phyloP scores from a whole-genome alignment of 495 filamentous ascomycete genomes.

The Penicillium cinerascens region DNA sequence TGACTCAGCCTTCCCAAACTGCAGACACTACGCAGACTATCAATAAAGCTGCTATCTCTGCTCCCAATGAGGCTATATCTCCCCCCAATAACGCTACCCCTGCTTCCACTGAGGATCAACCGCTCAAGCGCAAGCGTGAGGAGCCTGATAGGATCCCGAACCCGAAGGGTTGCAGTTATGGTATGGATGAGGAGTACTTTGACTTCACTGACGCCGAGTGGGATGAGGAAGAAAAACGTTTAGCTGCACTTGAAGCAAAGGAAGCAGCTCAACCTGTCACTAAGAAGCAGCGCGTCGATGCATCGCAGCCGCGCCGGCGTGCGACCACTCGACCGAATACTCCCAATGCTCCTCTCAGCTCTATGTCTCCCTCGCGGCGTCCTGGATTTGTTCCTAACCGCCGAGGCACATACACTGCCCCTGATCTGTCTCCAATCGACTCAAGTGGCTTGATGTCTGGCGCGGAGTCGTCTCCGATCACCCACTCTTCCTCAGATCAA shows the following conservation, averaged over 20 bases:
- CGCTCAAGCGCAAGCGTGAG: constrained; percentile 38
- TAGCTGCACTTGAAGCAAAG: not conserved
- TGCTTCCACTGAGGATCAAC: not conserved
- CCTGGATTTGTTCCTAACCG: constrained; percentile 8
- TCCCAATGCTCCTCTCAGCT: not conserved
- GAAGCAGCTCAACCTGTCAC: not conserved
- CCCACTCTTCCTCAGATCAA: not conserved
- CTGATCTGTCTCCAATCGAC: constrained; percentile 8
- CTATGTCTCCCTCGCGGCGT: not conserved
- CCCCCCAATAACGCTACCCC: not conserved
- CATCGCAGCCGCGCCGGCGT: not conserved
- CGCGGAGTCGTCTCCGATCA: not conserved
- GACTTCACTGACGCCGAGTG: constrained; percentile 35
- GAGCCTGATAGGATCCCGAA: constrained; percentile 46
- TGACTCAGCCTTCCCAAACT: not conserved
- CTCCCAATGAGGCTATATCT: not conserved
- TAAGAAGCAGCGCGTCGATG: constrained; percentile 8
- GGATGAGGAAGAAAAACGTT: constrained; percentile 8
- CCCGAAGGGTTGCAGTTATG: constrained; percentile 42
- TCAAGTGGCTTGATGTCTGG: constrained; percentile 5
- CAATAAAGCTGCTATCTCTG: not conserved
- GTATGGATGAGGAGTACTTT: constrained; percentile 45
- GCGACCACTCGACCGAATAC: not conserved
- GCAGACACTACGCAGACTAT: not conserved
- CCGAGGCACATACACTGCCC: not conserved